These are phyloP conservation scores for Primulina huaijiensis DNA, from an alignment of 257 asterid genomes.

Conservation along the genomic window DNA sequence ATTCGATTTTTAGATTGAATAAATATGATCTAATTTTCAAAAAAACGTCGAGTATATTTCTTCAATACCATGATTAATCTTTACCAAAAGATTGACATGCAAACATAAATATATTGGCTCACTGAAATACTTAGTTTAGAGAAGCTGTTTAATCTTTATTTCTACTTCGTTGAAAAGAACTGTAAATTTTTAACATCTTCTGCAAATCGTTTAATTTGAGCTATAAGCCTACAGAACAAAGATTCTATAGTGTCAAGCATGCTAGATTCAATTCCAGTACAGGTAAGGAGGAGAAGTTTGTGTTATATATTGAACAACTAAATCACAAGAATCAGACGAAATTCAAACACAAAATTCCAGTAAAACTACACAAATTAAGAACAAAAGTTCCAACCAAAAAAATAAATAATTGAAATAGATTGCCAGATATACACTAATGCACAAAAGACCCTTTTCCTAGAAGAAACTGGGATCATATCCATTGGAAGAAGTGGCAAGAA, in stretches of 20 bases:
- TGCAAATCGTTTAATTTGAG: too few species aligned
- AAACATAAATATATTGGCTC: too few species aligned
- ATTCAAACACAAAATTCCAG: neutral
- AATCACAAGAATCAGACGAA: neutral
- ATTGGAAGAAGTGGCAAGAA: constrained; percentile 92
- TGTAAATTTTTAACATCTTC: too few species aligned
- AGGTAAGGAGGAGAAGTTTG: neutral
- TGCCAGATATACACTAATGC: neutral
- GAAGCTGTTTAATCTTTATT: too few species aligned
- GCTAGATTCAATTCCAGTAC: neutral
- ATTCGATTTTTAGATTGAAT: too few species aligned
- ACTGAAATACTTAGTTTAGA: too few species aligned
- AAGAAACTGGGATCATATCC: constrained; percentile 96
- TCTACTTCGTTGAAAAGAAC: too few species aligned
- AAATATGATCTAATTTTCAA: too few species aligned
- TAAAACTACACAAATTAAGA: neutral
- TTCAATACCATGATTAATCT: too few species aligned
- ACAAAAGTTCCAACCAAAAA: neutral
- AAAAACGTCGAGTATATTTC: too few species aligned
- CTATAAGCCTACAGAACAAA: neutral
- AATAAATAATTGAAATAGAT: neutral
- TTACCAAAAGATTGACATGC: too few species aligned
- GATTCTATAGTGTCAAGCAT: neutral
- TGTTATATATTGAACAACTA: neutral
- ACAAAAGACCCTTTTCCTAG: neutral